Evolutionary conservation across 768 basidiomycete genomes (phyloP), one percentile per base, ranked within the genome.

Genomic region (Russula lepida): DNA sequence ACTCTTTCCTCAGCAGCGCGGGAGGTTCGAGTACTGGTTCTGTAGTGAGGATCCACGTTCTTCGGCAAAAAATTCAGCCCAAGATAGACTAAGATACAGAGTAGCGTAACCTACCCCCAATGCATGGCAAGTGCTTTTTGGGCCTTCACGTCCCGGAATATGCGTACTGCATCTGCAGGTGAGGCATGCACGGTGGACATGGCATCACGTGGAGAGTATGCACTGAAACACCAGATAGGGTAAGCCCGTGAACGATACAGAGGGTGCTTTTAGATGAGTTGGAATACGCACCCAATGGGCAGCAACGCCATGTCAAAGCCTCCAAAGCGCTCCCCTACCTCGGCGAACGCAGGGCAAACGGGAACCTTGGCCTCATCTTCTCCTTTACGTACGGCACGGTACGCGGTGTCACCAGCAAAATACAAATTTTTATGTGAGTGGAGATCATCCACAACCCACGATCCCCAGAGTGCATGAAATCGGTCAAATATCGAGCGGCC

Each of bases 391-490:
- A 83, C 81, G 1, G 77, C 62, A 27, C 81, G 73, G 68, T 83
- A 82, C 11, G 81, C 86, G 2, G 86, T 90, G 69, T 88, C 88
- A 15, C 88, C 88, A 4, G 75, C 85, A 69, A 89, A 89, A 68
- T 74, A 85, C n/a, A 81, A 71, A 55, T 80, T 81, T 75, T 77
- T 77, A 6, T 77, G 70, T 71, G 11, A 72, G 68, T 2, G 69
- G 28, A 83, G 79, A 66, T 81, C 76, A 65, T 83, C 79, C n/a
- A 88, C 71, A 33, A 75, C 80, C 86, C 86, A 90, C 37, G 80
- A 78, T 0, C 81, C 76, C 88, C 87, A 90, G 8, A 88, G 77
- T 0, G 81, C 77, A 56, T 77, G 77, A 70, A 78, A 82, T 53
- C 75, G 71, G 69, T 88, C 86, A 52, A 73, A 72, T 3, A 78